Base-by-base conservation (phyloP, 495 filamentous ascomycete species). In the Talaromyces stipitatus region DNA sequence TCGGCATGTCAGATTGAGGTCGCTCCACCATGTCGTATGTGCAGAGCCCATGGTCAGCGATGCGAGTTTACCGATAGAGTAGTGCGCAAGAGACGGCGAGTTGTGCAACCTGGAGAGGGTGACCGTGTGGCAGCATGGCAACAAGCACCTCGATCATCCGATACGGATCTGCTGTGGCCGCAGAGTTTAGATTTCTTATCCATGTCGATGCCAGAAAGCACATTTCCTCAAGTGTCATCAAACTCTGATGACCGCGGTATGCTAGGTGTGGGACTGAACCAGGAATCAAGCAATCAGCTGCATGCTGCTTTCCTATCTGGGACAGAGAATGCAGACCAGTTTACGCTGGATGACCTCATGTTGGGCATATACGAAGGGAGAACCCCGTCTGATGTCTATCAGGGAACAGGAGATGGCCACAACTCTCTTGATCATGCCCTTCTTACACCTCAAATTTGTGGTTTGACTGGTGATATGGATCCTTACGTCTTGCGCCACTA, bases 1-100 rank as follows among this genome's bases (percentile, higher is more conserved):
- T 51, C 48, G 11, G 48, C 48, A 22, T 51, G 48, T 51, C 48
- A 51, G 27, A 51, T 51, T 20, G 26, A 51, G 18, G 48, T 51
- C 3, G 24, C 48, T 27, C 48, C 48, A 2, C 48, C 48, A 30
- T 51, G 48, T 30, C 48, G 48, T 30, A 51, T 51, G 48, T 51
- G 48, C 48, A 30, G 27, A 5, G 48, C 48, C 30, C 48, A 51
- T 51, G 48, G 48, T 12, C 48, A 30, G 16, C 48, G 22, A 30
- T 51, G 48, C 23, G 48, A 51, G 27, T 51, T 51, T 30, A 51
- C 48, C 8, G 48, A 51, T 30, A 24, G 48, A 4, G 27, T 51
- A 9, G 48, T 51, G 27, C 48, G 48, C 26, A 51, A 51, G 27
- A 51, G 11, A 30, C 48, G 48, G 8, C 24, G 24, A 20, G 27